Conservation (phyloP, 352 stramenopile species). For the Peronospora destructor region DNA sequence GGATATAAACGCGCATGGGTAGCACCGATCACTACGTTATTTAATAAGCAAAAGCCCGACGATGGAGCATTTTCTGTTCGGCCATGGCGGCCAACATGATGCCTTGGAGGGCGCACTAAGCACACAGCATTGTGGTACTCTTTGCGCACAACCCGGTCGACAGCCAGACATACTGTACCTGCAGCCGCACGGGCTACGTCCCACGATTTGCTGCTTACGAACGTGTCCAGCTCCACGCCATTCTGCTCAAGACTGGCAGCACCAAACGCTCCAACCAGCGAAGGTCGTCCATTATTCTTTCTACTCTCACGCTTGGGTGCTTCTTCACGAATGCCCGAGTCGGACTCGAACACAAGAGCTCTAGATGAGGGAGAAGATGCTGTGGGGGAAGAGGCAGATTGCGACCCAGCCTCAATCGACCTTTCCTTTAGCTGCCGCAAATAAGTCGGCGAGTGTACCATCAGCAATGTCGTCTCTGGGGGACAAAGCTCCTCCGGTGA, state of each 20-base stretch:
- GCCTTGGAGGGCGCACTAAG: constrained; percentile 87
- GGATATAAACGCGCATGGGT: constrained; percentile 91
- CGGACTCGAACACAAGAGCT: constrained; percentile 74
- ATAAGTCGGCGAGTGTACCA: constrained; percentile 81
- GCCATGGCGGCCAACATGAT: constrained; percentile 86
- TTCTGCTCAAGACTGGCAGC: constrained; percentile 59
- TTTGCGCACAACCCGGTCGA: constrained; percentile 74
- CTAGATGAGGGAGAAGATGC: constrained; percentile 30
- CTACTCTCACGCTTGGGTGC: constrained; percentile 23
- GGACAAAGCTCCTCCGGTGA: constrained; percentile 70
- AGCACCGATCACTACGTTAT: constrained; percentile 98
- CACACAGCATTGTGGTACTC: constrained; percentile 81
- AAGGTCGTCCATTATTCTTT: constrained; percentile 33
- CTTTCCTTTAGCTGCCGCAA: constrained; percentile 67
- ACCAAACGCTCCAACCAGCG: constrained; percentile 63
- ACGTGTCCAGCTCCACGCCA: constrained; percentile 72
- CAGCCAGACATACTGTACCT: constrained; percentile 70
- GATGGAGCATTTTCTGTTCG: constrained; percentile 63
- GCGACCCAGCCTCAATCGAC: constrained; percentile 42
- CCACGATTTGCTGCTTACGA: constrained; percentile 82
- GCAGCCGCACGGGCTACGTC: constrained; percentile 73
- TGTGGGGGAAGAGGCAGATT: constrained; percentile 31
- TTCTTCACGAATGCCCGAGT: constrained; percentile 52
- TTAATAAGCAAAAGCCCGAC: constrained; percentile 96
- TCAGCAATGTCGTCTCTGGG: constrained; percentile 63